A percentile compares a stretch with the other conserved stretches of the same genome.
Evolutionary conservation across 495 filamentous ascomycete genomes (phyloP).

Genomic region (Tetracladium marchalianum): DNA sequence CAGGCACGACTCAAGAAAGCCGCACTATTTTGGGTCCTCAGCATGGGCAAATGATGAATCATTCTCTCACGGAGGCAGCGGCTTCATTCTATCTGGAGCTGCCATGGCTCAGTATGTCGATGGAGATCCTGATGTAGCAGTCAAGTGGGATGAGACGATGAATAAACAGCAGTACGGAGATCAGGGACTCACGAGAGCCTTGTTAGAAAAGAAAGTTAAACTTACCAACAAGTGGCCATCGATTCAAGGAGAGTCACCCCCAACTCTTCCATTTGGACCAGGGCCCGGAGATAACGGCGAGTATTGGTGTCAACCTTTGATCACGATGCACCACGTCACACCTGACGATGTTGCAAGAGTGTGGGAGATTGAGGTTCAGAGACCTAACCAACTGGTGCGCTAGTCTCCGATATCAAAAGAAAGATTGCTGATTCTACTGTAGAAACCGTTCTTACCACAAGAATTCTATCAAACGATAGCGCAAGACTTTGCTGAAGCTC

Average conservation of each 20-base stretch:
- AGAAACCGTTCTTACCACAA: too few species aligned
- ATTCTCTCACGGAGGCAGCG: conserved; percentile 59
- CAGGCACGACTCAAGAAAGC: conserved; percentile 34
- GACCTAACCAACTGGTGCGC: not conserved
- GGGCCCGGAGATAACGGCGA: conserved; percentile 24
- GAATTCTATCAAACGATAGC: too few species aligned
- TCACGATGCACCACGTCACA: conserved; percentile 51
- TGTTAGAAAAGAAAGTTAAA: conserved; percentile 41
- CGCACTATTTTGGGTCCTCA: conserved; percentile 48
- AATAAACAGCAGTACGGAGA: conserved; percentile 58
- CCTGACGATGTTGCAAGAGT: conserved; percentile 39
- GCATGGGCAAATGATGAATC: conserved; percentile 40
- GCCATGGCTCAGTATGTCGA: conserved; percentile 36
- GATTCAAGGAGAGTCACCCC: conserved; percentile 44
- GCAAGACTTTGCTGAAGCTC: too few species aligned
- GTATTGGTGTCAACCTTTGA: conserved; percentile 49
- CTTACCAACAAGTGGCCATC: conserved; percentile 41
- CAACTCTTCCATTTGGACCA: conserved; percentile 36
- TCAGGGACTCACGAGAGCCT: conserved; percentile 46
- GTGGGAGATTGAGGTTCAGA: conserved; percentile 37
- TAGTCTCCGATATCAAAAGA: too few species aligned
- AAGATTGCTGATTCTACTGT: too few species aligned
- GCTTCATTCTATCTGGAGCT: conserved; percentile 50
- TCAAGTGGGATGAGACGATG: conserved; percentile 40
- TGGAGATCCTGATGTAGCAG: conserved; percentile 18